Conservation (phyloP, 306 rosid genomes). For the Castanea mollissima region DNA sequence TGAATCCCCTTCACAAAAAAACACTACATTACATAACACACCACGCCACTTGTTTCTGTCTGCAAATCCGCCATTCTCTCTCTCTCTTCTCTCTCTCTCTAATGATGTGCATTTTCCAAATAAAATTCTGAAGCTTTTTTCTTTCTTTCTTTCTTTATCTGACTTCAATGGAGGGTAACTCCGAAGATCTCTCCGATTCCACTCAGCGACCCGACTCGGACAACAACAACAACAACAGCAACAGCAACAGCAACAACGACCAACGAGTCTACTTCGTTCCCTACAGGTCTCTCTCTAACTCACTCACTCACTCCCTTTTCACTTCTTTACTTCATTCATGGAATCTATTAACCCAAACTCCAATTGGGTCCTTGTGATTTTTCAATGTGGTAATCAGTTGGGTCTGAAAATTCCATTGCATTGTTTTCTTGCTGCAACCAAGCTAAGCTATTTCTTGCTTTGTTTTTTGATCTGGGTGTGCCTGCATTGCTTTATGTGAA, state of each 20-base stretch:
- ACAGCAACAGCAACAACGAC: constrained; percentile 9
- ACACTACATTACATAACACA: background rate
- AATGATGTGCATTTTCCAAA: constrained; percentile 44
- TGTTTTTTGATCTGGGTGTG: constrained; percentile 40
- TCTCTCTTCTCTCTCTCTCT: constrained; percentile 10
- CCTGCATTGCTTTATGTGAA: constrained; percentile 30
- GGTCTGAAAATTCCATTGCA: constrained; percentile 3
- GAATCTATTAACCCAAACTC: constrained; percentile 29
- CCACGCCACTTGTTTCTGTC: constrained; percentile 54
- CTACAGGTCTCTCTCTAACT: constrained; percentile 55
- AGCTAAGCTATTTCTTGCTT: background rate
- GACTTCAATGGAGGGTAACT: constrained; percentile 40
- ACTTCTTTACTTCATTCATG: constrained; percentile 20
- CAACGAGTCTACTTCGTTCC: constrained; percentile 94
- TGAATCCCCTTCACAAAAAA: constrained; percentile 47
- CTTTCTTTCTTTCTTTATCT: constrained; percentile 15
- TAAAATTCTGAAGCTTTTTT: constrained; percentile 18
- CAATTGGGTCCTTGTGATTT: constrained; percentile 2
- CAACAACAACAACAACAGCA: constrained; percentile 11
- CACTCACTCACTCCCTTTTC: constrained; percentile 20
- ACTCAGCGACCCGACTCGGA: constrained; percentile 44
- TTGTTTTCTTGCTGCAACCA: constrained; percentile 4
- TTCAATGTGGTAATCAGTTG: background rate
- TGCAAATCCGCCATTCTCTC: constrained; percentile 55
- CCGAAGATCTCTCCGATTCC: constrained; percentile 67